Base-by-base conservation (phyloP, 2,329 filamentous ascomycete genomes). In the Hypoxylon sp. region DNA sequence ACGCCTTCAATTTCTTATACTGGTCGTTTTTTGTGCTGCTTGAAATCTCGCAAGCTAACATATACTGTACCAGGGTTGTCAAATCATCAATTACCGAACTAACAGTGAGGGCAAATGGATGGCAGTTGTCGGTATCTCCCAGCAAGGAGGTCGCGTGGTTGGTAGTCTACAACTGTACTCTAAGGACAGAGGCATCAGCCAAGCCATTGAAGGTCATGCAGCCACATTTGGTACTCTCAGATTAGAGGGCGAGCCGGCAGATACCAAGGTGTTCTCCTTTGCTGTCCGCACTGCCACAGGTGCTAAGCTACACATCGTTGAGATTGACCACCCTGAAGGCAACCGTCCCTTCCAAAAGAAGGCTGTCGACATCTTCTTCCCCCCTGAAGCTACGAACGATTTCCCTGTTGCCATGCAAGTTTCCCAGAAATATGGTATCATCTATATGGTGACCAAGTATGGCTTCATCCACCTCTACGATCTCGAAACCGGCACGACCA, bases 41-140 rank as follows among this genome's bases (percentile, higher is more conserved):
- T 6, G 17, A 43, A 34, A 51, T 23, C 30, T 41, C 55, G 19
- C 38, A 46, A 58, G 43, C 71, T 76, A 34, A 69, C 74, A 76
- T 66, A 74, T 67, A 41, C 71, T 64, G 60, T 36, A 34, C 14
- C 50, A 97, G 93, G 92, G 91, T 72, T 97, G 93, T 82, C 96
- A 99, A 89, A 99, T 99, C 81, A 99, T 99, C 88, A 99, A 98
- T 85, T 99, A 99, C 84, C 93, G 95, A 74, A 93, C 97, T 75
- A 98, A 95, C 81, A 89, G 91, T 72, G 95, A 99, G 72, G 93
- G 94, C 79, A 97, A 97, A 82, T 99, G 96, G 96, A 97, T 97
- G 90, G 94, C 97, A 30, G 91, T 98, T 62, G 94, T 99, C 64
- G 96, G 96, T 76, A 99, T 99, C 75, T 94, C 94, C 65, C 93